A percentile compares a stretch with the other conserved stretches of the same genome.
These are phyloP conservation scores for Erythrophleum fordii DNA, from an alignment of 306 rosid genomes.

Conservation along the genomic window DNA sequence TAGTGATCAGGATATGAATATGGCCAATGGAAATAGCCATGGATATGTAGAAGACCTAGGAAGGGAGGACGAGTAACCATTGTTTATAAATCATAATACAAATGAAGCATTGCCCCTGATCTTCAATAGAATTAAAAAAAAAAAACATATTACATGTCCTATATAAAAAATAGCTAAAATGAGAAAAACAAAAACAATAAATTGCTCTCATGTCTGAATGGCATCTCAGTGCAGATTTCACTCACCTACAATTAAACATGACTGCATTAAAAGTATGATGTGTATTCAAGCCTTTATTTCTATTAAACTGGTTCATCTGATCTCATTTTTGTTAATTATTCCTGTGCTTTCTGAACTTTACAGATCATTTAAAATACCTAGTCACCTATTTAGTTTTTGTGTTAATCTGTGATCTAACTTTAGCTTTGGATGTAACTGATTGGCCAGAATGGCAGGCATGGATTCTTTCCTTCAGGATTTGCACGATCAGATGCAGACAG, in stretches of 20 bases:
- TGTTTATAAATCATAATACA: constrained; percentile 30
- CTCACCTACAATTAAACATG: neutral
- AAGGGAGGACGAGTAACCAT: constrained; percentile 6
- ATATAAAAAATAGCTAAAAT: neutral
- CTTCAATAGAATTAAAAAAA: neutral
- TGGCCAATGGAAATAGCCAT: constrained; percentile 15
- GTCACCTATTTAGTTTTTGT: constrained; percentile 6
- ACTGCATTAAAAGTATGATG: neutral
- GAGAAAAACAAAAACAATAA: constrained; percentile 15
- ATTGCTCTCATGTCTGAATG: neutral
- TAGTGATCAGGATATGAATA: constrained; percentile 1
- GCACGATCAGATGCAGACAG: constrained; percentile 63
- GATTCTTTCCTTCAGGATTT: constrained; percentile 72
- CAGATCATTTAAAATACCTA: constrained; percentile 1
- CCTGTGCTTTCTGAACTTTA: constrained; percentile 4
- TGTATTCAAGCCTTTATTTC: constrained; percentile 7
- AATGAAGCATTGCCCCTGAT: constrained; percentile 29
- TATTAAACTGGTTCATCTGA: constrained; percentile 2
- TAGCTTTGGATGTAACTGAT: constrained; percentile 47
- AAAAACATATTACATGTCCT: neutral
- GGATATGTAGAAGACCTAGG: neutral
- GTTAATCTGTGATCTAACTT: constrained; percentile 41
- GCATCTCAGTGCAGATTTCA: constrained; percentile 8
- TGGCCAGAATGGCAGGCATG: constrained; percentile 74
- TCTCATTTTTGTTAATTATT: neutral